These are phyloP conservation scores for Ganoderma leucocontextum DNA, from an alignment of 1,284 basidiomycete species.

Conservation along the genomic window DNA sequence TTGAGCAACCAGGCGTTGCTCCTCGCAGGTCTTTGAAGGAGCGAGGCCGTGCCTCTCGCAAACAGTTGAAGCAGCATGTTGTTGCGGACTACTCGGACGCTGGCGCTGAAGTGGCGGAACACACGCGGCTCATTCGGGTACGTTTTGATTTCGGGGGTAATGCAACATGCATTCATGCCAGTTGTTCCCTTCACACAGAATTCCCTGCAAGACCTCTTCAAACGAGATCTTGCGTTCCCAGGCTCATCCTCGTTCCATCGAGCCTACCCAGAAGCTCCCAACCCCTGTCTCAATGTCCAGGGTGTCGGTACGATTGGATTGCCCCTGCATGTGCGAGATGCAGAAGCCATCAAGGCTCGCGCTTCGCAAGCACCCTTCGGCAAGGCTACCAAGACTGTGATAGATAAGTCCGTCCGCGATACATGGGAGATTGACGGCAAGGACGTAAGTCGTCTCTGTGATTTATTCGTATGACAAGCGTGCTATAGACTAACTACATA, in stretches of 20 bases:
- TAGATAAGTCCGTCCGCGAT: slow-evolving; percentile 40
- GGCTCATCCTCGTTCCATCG: slow-evolving; percentile 34
- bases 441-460: slow-evolving; percentile 19
- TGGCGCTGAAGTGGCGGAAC: neutral
- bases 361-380: slow-evolving; percentile 47
- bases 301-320: slow-evolving; percentile 45
- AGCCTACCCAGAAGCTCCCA: slow-evolving; percentile 35
- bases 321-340: slow-evolving; percentile 41
- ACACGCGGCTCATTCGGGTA: neutral
- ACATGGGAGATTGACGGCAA: slow-evolving; percentile 42
- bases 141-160: neutral
- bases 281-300: slow-evolving; percentile 32
- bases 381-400: slow-evolving; percentile 35
- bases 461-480: neutral
- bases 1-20: slow-evolving; percentile 14
- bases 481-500: neutral
- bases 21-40: slow-evolving; percentile 36
- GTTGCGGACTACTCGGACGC: neutral
- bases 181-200: neutral
- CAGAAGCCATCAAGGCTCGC: slow-evolving; percentile 41
- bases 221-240: slow-evolving; percentile 29
- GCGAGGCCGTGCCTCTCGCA: neutral
- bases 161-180: neutral
- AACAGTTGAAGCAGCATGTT: slow-evolving; percentile 39
- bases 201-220: slow-evolving; percentile 6